Evolutionary conservation across 345 rosid species (phyloP), one percentile per base, ranked within the genome.

Genomic region (Odontarrhena argentea): DNA sequence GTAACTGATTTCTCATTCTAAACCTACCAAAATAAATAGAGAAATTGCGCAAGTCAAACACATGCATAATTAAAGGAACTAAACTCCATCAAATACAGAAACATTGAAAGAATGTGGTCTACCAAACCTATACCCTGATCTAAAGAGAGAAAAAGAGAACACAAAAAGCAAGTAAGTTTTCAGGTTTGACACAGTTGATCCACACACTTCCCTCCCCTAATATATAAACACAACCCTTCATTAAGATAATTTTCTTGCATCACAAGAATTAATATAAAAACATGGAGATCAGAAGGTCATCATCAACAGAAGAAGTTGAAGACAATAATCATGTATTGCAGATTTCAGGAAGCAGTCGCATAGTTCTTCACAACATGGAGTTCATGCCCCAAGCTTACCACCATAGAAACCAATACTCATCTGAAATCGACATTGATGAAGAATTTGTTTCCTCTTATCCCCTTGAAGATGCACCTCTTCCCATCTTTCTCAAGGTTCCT

Each of bases 291-390:
- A 74, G 71, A 64, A 78, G 74, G 67, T 73, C 73, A 54, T 73
- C 73, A 54, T 77, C 79, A 37, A 79, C 77, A 40, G 94, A 88
- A 57, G 79, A 82, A 36, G 86, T 77, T 55, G 82, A 79, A 76
- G 67, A 28, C 5, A 28, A 28, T 28, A 28, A 83, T 69, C 86
- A 92, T 65, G 79, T 83, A 38, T 75, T 90, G 92, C 96, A 85
- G 50, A 90, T 86, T 67, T 77, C 90, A 60, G 96, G 97, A 28
- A 87, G 82, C 77, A 85, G 77, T 68, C 83, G 87, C 44, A 85
- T 92, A 67, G 95, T 83, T 54, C 96, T 83, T 54, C 96, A 87
- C 65, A 86, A 75, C 75, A 83, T 86, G 22, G 97, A 91, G 75
- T 86, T 86, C 77, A 77, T 87, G 86, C 77, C 97, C 9, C 92